Evolutionary conservation across 257 asterid genomes (phyloP).

Genomic region (Solanum pimpinellifolium): DNA sequence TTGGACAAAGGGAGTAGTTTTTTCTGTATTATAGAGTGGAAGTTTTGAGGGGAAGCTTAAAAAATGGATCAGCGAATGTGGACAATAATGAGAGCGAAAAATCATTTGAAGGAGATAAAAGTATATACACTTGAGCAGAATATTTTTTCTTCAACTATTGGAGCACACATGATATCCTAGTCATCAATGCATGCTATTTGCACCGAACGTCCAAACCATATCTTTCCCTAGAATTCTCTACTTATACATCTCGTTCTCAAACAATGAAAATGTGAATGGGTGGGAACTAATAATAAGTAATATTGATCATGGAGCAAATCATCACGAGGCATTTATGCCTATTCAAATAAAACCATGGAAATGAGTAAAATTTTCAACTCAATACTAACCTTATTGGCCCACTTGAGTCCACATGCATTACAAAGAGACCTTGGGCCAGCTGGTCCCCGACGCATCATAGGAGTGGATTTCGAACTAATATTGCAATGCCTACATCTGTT

Average conservation of each 20-base stretch:
- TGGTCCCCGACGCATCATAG: constrained; percentile 99
- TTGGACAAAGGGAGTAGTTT: background rate
- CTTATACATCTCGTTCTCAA: background rate
- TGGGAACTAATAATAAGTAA: background rate
- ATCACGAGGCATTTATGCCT: background rate
- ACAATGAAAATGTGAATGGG: background rate
- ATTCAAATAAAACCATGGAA: background rate
- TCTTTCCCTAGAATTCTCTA: background rate
- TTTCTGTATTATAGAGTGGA: background rate
- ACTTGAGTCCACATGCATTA: constrained; percentile 91
- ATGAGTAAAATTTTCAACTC: background rate
- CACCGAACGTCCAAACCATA: background rate
- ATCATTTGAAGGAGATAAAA: background rate
- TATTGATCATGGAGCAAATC: background rate
- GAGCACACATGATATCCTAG: background rate
- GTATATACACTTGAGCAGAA: background rate
- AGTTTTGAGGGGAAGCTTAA: background rate
- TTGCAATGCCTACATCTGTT: constrained; percentile 85
- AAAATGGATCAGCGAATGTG: background rate
- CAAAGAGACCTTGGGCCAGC: constrained; percentile 89
- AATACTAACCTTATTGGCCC: constrained; percentile 78
- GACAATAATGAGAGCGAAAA: background rate
- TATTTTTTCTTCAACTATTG: background rate
- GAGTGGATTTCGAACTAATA: constrained; percentile 85
- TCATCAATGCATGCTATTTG: background rate